Evolutionary conservation across 495 filamentous ascomycete genomes (phyloP), one percentile per base, ranked within the genome.

Genomic region (Hypoxylon rickii): DNA sequence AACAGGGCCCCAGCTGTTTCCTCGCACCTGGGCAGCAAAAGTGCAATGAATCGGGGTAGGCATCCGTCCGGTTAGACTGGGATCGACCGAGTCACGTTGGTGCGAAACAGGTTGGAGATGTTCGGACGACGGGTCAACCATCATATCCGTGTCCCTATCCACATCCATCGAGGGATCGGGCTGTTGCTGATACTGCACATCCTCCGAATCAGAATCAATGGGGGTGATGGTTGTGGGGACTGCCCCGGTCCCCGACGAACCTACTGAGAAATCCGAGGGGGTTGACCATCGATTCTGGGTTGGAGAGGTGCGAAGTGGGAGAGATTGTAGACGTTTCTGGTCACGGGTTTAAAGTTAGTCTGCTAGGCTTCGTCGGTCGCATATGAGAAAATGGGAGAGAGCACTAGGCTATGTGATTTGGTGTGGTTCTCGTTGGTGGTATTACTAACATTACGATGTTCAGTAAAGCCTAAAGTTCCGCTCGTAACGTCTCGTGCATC

Each of bases 121-220:
- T 16, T 63, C 69, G 60, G 60, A 61, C 46, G 56, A 53, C 32
- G 38, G 42, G 38, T 70, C 73, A 22, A 75, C 66, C 49, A 69
- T 66, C 77, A 81, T 83, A 33, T 83, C 77, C 55, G 75, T 75
- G 55, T 87, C 85, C 24, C 73, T 51, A 63, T 87, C 82, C 41
- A 72, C 55, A 13, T 54, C 60, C 59, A 69, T 64, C 19, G 31
- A 13, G 17, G 31, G 61, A 29, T 40, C 55, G 11, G 62, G 51
- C 21, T 53, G 50, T 21, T 66, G 67, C 6, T 47, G 58, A n/a
- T 46, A 50, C 43, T 56, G 56, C 44, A 48, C 54, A 36, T 73
- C 69, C 12, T 74, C 65, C 12, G 73, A 70, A 38, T 71, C 61
- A 42, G 69, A 70, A 46, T 66, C 61, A 7, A 64, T 59, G 5